Percentiles rank a stretch among this genome's conserved stretches.
Conservation (phyloP, 2,329 filamentous ascomycete species). For the Hymenoscyphus albidus region DNA sequence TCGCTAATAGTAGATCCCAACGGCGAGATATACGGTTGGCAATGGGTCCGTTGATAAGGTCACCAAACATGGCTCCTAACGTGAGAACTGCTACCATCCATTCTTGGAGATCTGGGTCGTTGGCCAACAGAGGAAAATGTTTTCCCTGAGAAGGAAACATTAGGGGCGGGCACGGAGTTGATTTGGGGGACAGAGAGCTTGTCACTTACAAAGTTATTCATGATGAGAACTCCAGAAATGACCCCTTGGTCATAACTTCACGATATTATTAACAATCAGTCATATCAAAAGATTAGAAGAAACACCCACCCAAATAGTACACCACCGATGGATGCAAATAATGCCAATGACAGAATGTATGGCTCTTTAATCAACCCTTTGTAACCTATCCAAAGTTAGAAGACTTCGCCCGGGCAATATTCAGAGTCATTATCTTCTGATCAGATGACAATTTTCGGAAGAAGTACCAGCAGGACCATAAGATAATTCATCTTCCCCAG, state of each 20-base stretch:
- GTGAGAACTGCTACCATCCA: conserved; percentile 17
- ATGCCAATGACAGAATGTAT: conserved; percentile 48
- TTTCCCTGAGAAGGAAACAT: conserved; percentile 35
- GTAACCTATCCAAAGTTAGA: conserved; percentile 13
- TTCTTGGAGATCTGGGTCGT: conserved; percentile 17
- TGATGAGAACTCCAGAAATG: conserved; percentile 61
- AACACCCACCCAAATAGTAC: conserved; percentile 42
- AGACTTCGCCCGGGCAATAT: neutral
- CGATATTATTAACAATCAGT: conserved; percentile 46
- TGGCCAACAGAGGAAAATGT: conserved; percentile 44
- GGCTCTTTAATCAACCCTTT: conserved; percentile 19
- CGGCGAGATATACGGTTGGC: conserved; percentile 66
- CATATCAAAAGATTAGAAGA: conserved; percentile 5
- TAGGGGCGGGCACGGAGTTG: neutral
- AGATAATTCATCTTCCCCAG: conserved; percentile 5
- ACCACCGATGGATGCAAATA: conserved; percentile 58
- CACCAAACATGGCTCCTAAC: conserved; percentile 57
- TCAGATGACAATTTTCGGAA: neutral
- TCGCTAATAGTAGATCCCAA: conserved; percentile 62
- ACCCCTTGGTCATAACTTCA: conserved; percentile 65
- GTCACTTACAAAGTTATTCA: conserved; percentile 44
- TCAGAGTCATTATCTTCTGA: neutral
- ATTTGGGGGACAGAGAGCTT: neutral
- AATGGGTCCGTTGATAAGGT: conserved; percentile 62
- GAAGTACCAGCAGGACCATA: conserved; percentile 19